Base-by-base conservation (phyloP, 2,329 filamentous ascomycete species). In the Alternaria triticina region DNA sequence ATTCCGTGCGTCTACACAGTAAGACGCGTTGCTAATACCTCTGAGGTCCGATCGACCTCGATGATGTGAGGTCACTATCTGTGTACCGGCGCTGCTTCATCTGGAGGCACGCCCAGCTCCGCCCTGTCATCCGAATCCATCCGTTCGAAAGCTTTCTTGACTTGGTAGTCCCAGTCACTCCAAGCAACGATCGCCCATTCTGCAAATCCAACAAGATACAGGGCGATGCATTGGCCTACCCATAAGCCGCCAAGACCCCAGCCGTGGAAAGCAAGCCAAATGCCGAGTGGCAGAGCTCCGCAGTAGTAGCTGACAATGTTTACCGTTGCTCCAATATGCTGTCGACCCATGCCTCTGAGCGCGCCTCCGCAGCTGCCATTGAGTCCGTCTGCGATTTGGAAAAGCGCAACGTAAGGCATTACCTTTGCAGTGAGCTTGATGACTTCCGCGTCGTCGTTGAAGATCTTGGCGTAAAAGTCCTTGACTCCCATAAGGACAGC, bases 361-460 rank as follows among this genome's bases (percentile, higher is more conserved):
- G 89, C 88, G 1, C 94, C 93, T 1, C 94, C 93, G 74, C 93
- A 97, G 63, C 89, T 91, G 1, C 93, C 93, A 72, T 96, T 96
- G 33, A 97, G 81, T 0, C 93, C 94, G 76, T 97, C 93, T 0
- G 93, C 93, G 63, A 97, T 94, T 82, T 97, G 93, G 80, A 97
- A 97, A 3, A 97, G 83, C 1, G 93, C 94, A 1, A 97, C 93
- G 71, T 90, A 95, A 0, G 94, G 94, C 84, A 97, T 89, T 25
- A 97, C 91, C 15, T 90, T 82, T 0, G 90, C 88, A 0, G 94
- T 94, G 0, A 97, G 86, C 9, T 77, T 82, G 46, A 96, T 85
- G 0, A 97, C 93, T 0, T 85, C 80, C 20, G 87, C 80, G 70
- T 97, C 92, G 66, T 94, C 87, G 72, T 94, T 96, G 83, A 97